Evolutionary conservation across 192 early-diverging fungal genomes (phyloP).

Genomic region (Thoreauomyces humboldtii): DNA sequence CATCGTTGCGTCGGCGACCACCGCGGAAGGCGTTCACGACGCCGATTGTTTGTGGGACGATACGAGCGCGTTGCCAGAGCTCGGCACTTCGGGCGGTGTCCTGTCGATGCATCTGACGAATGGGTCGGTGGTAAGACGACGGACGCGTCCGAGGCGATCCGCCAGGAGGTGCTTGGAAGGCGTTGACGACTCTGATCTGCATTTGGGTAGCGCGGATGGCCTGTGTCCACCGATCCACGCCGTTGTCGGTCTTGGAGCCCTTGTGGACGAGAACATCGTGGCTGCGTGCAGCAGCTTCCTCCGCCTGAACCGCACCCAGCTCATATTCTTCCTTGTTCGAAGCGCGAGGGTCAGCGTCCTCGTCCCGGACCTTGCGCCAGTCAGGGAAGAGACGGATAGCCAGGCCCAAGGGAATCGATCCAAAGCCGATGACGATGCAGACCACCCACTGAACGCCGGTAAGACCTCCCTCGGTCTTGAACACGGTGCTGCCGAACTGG

Average conservation of each 20-base stretch:
- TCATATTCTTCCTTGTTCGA: slow-evolving; percentile 1
- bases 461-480: slow-evolving; percentile 66
- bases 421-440: slow-evolving; percentile 72
- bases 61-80: slow-evolving; percentile 28
- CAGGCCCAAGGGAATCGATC: slow-evolving; percentile 82
- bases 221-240: slow-evolving; percentile 3
- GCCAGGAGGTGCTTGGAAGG: slow-evolving; percentile 4
- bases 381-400: slow-evolving; percentile 87
- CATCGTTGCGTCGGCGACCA: slow-evolving; percentile 23
- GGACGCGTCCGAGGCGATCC: background rate
- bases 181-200: slow-evolving; percentile 23
- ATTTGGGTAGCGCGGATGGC: slow-evolving; percentile 28
- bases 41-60: slow-evolving; percentile 13
- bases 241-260: background rate
- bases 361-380: slow-evolving; percentile 20
- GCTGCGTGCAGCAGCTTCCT: background rate
- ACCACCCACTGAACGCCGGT: slow-evolving; percentile 78
- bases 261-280: background rate
- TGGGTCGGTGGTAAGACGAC: background rate
- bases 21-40: slow-evolving; percentile 42
- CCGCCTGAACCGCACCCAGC: background rate
- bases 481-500: slow-evolving; percentile 82
- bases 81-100: slow-evolving; percentile 5
- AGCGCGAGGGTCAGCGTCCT: slow-evolving; percentile 11
- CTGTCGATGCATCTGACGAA: background rate